These are phyloP conservation scores for Cystobasidiopsis lactophilus DNA, from an alignment of 768 basidiomycete genomes.

Conservation along the genomic window DNA sequence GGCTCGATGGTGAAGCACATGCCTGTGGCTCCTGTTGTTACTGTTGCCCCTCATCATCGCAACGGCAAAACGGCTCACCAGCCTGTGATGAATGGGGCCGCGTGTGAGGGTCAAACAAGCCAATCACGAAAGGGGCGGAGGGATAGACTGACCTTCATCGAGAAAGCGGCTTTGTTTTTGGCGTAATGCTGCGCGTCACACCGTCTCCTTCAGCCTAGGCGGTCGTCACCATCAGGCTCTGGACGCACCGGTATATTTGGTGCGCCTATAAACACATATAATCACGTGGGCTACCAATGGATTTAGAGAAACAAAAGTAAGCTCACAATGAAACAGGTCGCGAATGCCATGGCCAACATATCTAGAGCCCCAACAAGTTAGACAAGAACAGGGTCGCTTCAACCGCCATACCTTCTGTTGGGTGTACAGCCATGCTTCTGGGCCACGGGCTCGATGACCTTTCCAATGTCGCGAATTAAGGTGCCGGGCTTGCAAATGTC, in stretches of 20 bases:
- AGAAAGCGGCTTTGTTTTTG: slow-evolving; percentile 13
- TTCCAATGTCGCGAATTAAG: slow-evolving; percentile 69
- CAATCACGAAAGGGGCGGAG: not conserved
- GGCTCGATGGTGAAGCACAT: slow-evolving; percentile 22
- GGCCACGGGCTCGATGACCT: slow-evolving; percentile 67
- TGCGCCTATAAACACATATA: no score
- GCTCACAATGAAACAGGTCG: slow-evolving; percentile 16
- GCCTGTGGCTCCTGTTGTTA: no score
- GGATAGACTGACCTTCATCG: slow-evolving; percentile 10
- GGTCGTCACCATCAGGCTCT: not conserved
- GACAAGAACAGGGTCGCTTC: slow-evolving; percentile 71
- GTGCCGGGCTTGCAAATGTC: slow-evolving; percentile 76
- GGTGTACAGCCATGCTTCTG: slow-evolving; percentile 66
- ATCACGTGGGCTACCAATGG: no score
- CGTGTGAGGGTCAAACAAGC: not conserved
- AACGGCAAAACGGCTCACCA: no score
- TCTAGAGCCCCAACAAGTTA: slow-evolving; percentile 29
- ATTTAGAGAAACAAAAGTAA: no score
- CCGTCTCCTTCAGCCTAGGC: not conserved
- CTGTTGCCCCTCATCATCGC: no score
- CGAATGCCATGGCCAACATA: slow-evolving; percentile 20
- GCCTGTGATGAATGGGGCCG: no score
- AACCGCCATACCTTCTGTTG: slow-evolving; percentile 76
- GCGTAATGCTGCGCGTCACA: slow-evolving; percentile 13
- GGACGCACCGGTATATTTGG: slow-evolving; percentile 14